Percentiles rank a stretch among this genome's conserved stretches.
phyloP scores from a whole-genome alignment of 768 basidiomycete species.

The Kwoniella bestiolae region DNA sequence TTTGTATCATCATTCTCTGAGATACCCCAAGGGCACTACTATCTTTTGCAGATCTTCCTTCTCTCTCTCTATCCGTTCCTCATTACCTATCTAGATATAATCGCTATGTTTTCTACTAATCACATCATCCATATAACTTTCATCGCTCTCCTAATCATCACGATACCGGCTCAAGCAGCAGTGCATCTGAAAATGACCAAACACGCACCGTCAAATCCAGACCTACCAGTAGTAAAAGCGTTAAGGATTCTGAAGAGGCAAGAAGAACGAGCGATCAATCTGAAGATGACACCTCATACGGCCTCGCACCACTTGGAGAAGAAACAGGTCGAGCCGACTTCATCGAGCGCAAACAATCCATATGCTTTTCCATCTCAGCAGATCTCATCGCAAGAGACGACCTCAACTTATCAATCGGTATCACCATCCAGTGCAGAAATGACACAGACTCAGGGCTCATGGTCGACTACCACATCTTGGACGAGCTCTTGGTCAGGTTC shows the following conservation, averaged over 20 bases:
- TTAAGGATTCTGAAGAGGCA: neutral
- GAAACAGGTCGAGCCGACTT: neutral
- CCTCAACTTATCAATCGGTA: no score
- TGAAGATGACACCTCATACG: constrained; percentile 9
- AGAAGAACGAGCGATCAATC: constrained; percentile 6
- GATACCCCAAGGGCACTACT: no score
- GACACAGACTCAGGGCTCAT: neutral
- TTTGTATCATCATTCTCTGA: no score
- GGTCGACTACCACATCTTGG: neutral
- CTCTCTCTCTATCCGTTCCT: neutral
- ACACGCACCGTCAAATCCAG: neutral
- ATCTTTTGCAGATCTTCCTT: no score
- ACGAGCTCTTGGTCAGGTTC: neutral
- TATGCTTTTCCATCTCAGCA: neutral
- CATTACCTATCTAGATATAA: neutral
- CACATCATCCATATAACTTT: neutral
- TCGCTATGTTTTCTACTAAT: neutral
- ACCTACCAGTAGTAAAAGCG: neutral
- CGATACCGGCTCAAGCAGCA: neutral
- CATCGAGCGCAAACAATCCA: neutral
- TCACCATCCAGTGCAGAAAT: no score
- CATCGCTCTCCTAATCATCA: neutral
- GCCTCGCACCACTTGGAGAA: neutral
- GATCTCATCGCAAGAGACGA: no score
- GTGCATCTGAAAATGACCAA: constrained; percentile 11